Conservation (phyloP, 108 stramenopile species). For the Conticribra weissflogii region DNA sequence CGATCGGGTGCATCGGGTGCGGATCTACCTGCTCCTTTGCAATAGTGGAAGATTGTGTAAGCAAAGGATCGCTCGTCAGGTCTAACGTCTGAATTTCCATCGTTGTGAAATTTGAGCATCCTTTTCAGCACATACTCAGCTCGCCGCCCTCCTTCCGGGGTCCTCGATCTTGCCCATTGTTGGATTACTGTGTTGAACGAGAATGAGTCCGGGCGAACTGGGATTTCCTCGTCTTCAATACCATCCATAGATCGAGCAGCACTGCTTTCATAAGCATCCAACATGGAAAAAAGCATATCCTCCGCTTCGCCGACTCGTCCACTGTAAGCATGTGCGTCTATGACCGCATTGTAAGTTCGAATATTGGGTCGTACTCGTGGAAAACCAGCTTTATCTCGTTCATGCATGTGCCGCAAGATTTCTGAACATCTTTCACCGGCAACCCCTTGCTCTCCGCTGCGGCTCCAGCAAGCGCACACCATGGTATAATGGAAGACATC, state of each 20-base stretch:
- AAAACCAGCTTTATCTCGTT: slow-evolving; percentile 52
- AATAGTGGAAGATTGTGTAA: slow-evolving; percentile 68
- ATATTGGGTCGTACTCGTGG: slow-evolving; percentile 60
- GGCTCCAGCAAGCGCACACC: slow-evolving; percentile 63
- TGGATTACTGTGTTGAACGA: slow-evolving; percentile 75
- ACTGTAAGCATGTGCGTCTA: slow-evolving; percentile 61
- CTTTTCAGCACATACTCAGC: slow-evolving; percentile 67
- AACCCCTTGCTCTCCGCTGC: slow-evolving; percentile 45
- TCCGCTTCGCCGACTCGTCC: slow-evolving; percentile 57
- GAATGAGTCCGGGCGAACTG: slow-evolving; percentile 63
- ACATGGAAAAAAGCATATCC: slow-evolving; percentile 64
- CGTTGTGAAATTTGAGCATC: slow-evolving; percentile 58
- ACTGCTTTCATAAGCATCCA: slow-evolving; percentile 56
- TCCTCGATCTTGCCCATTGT: slow-evolving; percentile 53
- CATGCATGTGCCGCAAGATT: slow-evolving; percentile 65
- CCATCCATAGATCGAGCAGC: slow-evolving; percentile 47
- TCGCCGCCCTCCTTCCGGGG: slow-evolving; percentile 56
- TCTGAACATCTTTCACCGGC: slow-evolving; percentile 61
- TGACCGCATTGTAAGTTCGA: slow-evolving; percentile 69
- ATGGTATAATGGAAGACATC: slow-evolving; percentile 63
- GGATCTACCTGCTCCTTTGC: slow-evolving; percentile 44
- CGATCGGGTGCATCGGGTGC: slow-evolving; percentile 47
- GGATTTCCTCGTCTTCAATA: slow-evolving; percentile 56
- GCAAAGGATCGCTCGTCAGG: slow-evolving; percentile 73
- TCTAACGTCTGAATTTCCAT: slow-evolving; percentile 59